Conservation (phyloP, 345 rosid genomes). For the Ceriops decandra region DNA sequence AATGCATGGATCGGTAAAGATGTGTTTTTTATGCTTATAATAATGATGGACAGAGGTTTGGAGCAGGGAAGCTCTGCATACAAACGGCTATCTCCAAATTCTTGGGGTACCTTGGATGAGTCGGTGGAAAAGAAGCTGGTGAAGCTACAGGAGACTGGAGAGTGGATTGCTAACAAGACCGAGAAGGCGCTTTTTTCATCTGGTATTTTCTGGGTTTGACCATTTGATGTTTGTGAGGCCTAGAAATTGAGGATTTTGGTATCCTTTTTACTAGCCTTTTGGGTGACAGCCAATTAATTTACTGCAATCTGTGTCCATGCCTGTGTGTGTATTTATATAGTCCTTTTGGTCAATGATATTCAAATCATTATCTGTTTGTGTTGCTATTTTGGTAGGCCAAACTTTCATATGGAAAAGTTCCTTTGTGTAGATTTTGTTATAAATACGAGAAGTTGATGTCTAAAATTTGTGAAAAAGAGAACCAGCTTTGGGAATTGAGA, state of each 20-base stretch:
- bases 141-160: constrained; percentile 70
- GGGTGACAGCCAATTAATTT: no score
- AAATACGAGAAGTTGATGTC: constrained; percentile 69
- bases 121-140: constrained; percentile 61
- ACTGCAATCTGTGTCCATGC: no score
- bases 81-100: constrained; percentile 45
- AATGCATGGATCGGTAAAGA: no score
- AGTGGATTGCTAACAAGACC: constrained; percentile 43
- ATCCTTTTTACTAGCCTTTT: no score
- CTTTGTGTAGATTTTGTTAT: neutral
- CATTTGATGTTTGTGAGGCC: no score
- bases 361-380: no score
- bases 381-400: no score
- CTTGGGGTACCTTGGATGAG: constrained; percentile 44
- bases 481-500: constrained; percentile 75
- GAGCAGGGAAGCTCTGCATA: constrained; percentile 28
- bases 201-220: constrained; percentile 29
- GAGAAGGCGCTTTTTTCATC: constrained; percentile 52
- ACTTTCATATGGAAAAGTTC: no score
- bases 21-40: no score
- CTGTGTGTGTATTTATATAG: no score
- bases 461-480: constrained; percentile 67
- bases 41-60: constrained; percentile 1
- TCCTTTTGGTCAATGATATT: no score
- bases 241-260: no score